phyloP scores from a whole-genome alignment of 768 basidiomycete species.

The Candolleomyces efflorescens region DNA sequence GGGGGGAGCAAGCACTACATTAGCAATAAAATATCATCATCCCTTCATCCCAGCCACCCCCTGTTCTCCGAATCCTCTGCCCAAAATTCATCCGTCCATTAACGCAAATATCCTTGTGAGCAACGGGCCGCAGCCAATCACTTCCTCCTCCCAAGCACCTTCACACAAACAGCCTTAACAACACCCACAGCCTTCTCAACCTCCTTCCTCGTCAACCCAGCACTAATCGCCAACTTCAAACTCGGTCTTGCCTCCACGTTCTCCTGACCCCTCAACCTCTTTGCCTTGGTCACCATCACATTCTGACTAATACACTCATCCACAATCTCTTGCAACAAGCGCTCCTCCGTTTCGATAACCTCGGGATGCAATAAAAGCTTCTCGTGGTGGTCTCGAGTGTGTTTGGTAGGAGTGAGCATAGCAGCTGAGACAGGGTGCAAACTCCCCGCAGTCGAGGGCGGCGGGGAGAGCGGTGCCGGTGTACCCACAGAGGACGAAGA shows the following conservation, averaged over 20 bases:
- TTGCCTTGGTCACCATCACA: constrained; percentile 82
- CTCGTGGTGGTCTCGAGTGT: constrained; percentile 36
- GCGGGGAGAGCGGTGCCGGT: constrained; percentile 23
- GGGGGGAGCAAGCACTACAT: too few species aligned
- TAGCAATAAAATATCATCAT: too few species aligned
- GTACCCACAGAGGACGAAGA: too few species aligned
- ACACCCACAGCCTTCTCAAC: constrained; percentile 81
- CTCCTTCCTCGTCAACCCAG: constrained; percentile 83
- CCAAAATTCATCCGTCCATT: too few species aligned
- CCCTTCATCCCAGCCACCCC: too few species aligned
- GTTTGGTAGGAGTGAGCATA: constrained; percentile 23
- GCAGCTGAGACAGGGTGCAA: constrained; percentile 18
- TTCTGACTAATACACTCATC: constrained; percentile 81
- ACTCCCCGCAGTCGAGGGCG: constrained; percentile 14
- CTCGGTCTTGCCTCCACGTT: constrained; percentile 75
- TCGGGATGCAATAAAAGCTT: constrained; percentile 35
- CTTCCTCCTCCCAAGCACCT: constrained; percentile 61
- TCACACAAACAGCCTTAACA: constrained; percentile 68
- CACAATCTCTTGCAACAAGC: constrained; percentile 84
- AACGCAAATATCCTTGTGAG: too few species aligned
- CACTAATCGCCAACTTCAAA: constrained; percentile 76
- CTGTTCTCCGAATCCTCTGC: too few species aligned
- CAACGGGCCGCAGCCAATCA: neutral
- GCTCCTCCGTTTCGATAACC: constrained; percentile 69
- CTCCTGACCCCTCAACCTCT: constrained; percentile 82